Evolutionary conservation across 371 early-diverging fungal genomes (phyloP).

Genomic region (Batkoa obscura): DNA sequence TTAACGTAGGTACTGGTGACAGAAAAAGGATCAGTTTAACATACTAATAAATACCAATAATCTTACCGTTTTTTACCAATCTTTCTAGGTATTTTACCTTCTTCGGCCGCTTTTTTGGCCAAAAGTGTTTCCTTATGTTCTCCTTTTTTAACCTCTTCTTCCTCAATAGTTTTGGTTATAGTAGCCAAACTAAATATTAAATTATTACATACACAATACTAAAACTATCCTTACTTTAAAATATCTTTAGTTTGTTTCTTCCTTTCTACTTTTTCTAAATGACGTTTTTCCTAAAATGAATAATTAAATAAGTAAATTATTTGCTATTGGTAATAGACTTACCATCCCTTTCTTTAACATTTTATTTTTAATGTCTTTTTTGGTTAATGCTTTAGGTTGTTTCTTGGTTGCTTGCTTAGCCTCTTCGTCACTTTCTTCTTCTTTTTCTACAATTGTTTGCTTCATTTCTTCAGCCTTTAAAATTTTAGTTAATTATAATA

Average conservation of each 20-base stretch:
- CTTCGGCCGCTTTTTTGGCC: too few species aligned
- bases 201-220: too few species aligned
- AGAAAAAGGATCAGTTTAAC: background rate
- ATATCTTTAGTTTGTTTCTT: too few species aligned
- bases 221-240: too few species aligned
- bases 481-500: background rate
- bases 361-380: background rate
- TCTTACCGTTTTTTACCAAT: too few species aligned
- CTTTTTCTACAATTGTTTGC: background rate
- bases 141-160: too few species aligned
- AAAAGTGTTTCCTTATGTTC: too few species aligned
- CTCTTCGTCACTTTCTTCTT: background rate
- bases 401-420: background rate
- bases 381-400: background rate
- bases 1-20: background rate
- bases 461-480: background rate
- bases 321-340: background rate
- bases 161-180: too few species aligned
- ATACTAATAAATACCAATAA: constrained; percentile 20
- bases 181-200: too few species aligned
- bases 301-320: background rate
- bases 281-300: constrained; percentile 4
- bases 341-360: constrained; percentile 6
- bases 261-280: constrained; percentile 13
- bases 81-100: too few species aligned